These are phyloP conservation scores for Yamadazyma friedrichii DNA, from an alignment of 1,139 yeast genomes.

Conservation along the genomic window DNA sequence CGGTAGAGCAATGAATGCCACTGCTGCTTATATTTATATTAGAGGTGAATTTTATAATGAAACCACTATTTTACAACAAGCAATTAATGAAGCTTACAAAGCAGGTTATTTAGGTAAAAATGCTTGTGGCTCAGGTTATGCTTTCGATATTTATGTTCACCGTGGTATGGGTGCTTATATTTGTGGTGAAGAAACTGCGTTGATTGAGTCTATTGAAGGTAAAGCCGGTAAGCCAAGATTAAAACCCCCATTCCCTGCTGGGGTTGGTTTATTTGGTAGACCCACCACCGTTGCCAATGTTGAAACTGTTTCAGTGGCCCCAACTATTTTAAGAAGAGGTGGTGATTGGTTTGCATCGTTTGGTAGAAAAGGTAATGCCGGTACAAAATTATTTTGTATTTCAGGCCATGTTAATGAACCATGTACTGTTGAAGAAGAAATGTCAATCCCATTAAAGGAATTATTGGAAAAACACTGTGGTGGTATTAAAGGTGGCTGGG, in stretches of 20 bases:
- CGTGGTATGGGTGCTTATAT: constrained; percentile 92
- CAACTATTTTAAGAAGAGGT: constrained; percentile 85
- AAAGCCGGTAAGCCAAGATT: constrained; percentile 91
- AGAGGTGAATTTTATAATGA: constrained; percentile 88
- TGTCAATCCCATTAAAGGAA: constrained; percentile 83
- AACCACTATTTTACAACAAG: constrained; percentile 66
- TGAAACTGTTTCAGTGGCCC: constrained; percentile 86
- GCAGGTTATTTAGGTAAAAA: constrained; percentile 79
- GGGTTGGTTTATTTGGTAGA: constrained; percentile 86
- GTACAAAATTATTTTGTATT: constrained; percentile 80
- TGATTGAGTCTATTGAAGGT: constrained; percentile 85
- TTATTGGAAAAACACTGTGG: constrained; percentile 86
- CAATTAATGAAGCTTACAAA: constrained; percentile 82
- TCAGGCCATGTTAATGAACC: constrained; percentile 91
- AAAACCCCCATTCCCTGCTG: constrained; percentile 94
- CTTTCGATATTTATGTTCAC: constrained; percentile 78
- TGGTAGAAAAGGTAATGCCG: constrained; percentile 81
- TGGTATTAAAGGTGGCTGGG: constrained; percentile 91
- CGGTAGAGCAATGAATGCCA: constrained; percentile 90
- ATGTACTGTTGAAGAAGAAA: constrained; percentile 89
- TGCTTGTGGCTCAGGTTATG: constrained; percentile 85
- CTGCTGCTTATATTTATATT: constrained; percentile 87
- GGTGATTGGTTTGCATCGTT: constrained; percentile 81
- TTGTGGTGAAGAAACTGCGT: constrained; percentile 89
- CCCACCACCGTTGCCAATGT: constrained; percentile 89